Base-by-base conservation (phyloP, 176 grass and related monocot genomes). In the bread wheat (Triticum aestivum) region DNA sequence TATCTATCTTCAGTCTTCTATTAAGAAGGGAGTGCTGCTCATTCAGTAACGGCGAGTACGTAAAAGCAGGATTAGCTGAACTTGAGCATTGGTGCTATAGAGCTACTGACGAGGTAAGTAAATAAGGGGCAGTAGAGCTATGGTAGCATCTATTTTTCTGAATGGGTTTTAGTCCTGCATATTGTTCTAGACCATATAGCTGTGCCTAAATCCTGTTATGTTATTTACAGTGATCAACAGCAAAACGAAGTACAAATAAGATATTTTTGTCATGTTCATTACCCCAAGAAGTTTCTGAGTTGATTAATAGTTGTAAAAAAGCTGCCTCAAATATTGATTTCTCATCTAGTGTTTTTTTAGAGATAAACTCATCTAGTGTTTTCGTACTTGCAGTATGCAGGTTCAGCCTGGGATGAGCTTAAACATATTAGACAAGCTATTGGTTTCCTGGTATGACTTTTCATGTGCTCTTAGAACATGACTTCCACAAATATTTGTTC, bases 361-460 rank as follows among this genome's bases (percentile, higher is more conserved):
- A 59, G 54, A 59, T 59, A 9, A 59, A 88, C 77, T 88, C 24
- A 89, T 69, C 64, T 30, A 78, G 45, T 83, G 17, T 51, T 79
- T 74, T 87, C 24, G 0, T 81, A 79, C 51, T 92, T 90, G 80
- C 85, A 99, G 97, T 99, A 99, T 88, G 97, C 97, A 72, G 94
- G 97, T 83, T 92, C 89, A 82, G 90, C 94, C 11, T 99, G 93
- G 93, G 97, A 99, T 84, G 97, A 99, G 85, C 88, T 99, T 69
- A 99, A 99, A 83, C 97, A 99, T 96, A 99, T 99, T 79, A 92
- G 90, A 88, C 96, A 98, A 83, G 96, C 96, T 85, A 98, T 98
- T 79, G 96, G 96, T 75, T 98, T 98, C 90, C 84, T 98, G 96
- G 96, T 98, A 98, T 75, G 29, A 82, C 80, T 77, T 80, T 84